Conservation (phyloP, 768 basidiomycete species). For the Suillus subluteus region DNA sequence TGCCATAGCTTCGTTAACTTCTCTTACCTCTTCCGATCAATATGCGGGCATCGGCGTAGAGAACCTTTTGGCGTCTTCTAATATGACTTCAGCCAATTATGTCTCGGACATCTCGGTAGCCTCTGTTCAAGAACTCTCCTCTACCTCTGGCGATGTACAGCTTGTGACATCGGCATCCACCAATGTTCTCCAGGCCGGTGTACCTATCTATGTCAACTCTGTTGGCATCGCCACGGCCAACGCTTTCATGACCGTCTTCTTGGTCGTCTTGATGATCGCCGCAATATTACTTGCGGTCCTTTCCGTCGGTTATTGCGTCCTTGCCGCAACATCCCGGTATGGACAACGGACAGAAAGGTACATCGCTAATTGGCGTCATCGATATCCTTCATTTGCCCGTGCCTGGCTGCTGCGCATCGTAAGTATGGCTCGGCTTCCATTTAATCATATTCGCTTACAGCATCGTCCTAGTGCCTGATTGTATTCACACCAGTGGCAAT, state of each 20-base stretch:
- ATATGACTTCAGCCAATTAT: conserved; percentile 15
- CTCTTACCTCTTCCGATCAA: conserved; percentile 9
- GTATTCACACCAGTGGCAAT: conserved; percentile 69
- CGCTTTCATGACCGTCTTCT: conserved; percentile 89
- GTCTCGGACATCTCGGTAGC: conserved; percentile 15
- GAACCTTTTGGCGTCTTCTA: conserved; percentile 18
- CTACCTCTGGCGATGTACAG: conserved; percentile 47
- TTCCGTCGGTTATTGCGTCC: conserved; percentile 52
- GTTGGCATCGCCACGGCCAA: conserved; percentile 83
- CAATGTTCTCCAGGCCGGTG: conserved; percentile 76
- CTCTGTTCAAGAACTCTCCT: conserved; percentile 30
- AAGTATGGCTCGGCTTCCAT: conserved; percentile 32
- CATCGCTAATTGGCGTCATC: conserved; percentile 24
- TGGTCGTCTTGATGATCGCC: conserved; percentile 68
- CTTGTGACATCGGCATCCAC: conserved; percentile 64
- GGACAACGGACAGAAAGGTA: conserved; percentile 24
- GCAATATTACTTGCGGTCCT: conserved; percentile 60
- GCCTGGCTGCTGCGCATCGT: conserved; percentile 74
- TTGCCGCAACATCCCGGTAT: conserved; percentile 30
- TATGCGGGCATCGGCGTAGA: conserved; percentile 11
- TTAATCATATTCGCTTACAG: conserved; percentile 11
- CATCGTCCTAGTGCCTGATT: conserved; percentile 54
- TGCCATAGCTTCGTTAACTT: conserved; percentile 17
- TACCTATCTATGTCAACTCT: conserved; percentile 82
- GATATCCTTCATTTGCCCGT: conserved; percentile 50